phyloP scores from a whole-genome alignment of 768 basidiomycete species.

The Amanita jacksonii region DNA sequence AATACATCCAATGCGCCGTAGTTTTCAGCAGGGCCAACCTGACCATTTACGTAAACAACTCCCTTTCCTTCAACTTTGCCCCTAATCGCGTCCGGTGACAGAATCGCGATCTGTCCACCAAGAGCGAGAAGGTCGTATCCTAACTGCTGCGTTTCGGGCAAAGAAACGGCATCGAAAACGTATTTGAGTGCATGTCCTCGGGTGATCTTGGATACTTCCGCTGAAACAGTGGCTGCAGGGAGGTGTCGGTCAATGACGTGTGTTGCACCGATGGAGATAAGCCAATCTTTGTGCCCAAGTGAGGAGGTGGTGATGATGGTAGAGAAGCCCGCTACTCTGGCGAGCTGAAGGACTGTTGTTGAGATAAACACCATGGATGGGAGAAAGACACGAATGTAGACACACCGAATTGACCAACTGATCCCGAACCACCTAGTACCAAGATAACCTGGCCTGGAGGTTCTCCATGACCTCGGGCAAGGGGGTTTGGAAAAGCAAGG shows the following conservation, averaged over 20 bases:
- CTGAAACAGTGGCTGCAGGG: not conserved
- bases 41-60: not conserved
- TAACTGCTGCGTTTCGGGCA: conserved; percentile 27
- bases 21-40: conserved; percentile 7
- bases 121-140: conserved; percentile 19
- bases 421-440: conserved; percentile 21
- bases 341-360: conserved; percentile 28
- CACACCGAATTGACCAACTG: conserved; percentile 19
- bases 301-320: conserved; percentile 32
- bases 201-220: conserved; percentile 15
- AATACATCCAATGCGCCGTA: conserved; percentile 4
- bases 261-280: conserved; percentile 25
- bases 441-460: conserved; percentile 10
- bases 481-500: conserved; percentile 11
- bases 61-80: conserved; percentile 10
- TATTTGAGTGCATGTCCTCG: conserved; percentile 8
- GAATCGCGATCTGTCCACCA: conserved; percentile 22
- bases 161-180: conserved; percentile 24
- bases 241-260: conserved; percentile 23
- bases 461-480: conserved; percentile 3
- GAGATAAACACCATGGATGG: conserved; percentile 20
- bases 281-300: conserved; percentile 13
- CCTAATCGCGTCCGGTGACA: conserved; percentile 15
- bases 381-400: not conserved
- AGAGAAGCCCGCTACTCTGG: conserved; percentile 28